Percentiles rank a stretch among this genome's conserved stretches.
Evolutionary conservation across 768 basidiomycete genomes (phyloP).

Genomic region (Leccinum olivaceopallidum): DNA sequence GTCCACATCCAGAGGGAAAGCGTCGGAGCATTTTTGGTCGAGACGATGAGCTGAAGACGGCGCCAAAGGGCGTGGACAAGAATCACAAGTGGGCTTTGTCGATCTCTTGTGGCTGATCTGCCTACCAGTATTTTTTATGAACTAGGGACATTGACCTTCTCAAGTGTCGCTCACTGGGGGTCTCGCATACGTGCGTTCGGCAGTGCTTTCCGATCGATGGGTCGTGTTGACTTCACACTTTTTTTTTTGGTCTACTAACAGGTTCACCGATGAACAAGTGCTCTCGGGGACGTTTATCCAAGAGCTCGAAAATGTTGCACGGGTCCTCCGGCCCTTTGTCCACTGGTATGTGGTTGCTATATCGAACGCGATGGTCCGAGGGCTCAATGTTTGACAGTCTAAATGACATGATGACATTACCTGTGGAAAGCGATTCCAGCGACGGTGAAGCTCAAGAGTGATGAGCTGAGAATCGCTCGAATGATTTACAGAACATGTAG

Average conservation of each 20-base stretch:
- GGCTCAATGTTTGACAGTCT: constrained; percentile 41
- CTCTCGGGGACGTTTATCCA: constrained; percentile 63
- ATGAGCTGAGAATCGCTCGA: background rate
- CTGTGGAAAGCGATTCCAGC: constrained; percentile 27
- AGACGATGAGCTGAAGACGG: constrained; percentile 87
- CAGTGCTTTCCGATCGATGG: background rate
- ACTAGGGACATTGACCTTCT: constrained; percentile 87
- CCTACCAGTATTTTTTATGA: background rate
- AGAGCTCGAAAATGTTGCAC: constrained; percentile 52
- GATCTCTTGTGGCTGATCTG: background rate
- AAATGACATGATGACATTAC: constrained; percentile 71
- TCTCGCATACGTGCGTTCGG: constrained; percentile 54
- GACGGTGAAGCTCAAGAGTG: constrained; percentile 12
- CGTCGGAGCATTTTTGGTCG: constrained; percentile 80
- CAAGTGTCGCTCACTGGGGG: constrained; percentile 77
- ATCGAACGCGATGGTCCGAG: background rate
- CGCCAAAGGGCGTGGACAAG: constrained; percentile 89
- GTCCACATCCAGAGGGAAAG: constrained; percentile 58
- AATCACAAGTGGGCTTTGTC: constrained; percentile 60
- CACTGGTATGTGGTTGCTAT: constrained; percentile 54
- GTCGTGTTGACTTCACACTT: constrained; percentile 18
- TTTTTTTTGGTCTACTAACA: constrained; percentile 23
- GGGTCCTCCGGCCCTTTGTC: constrained; percentile 71
- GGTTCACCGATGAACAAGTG: constrained; percentile 78
- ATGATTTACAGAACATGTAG: constrained; percentile 6